Conservation (phyloP, 2,329 filamentous ascomycete genomes). For the Teratosphaeria destructans region DNA sequence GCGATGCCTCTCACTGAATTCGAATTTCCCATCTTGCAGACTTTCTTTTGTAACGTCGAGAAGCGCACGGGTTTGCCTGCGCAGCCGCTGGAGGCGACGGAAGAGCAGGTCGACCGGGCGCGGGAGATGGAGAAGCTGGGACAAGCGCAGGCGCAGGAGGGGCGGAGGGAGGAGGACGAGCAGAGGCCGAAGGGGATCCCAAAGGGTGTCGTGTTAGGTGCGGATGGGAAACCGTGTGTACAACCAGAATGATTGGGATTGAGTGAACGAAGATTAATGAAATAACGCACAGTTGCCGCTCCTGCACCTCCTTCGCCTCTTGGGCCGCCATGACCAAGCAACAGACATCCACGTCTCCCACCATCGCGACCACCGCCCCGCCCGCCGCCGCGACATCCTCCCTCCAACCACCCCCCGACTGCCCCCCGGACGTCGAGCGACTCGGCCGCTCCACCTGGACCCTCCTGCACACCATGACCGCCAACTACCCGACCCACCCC, state of each 20-base stretch:
- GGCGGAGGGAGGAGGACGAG: constrained; percentile 12
- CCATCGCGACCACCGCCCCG: constrained; percentile 26
- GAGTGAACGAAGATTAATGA: neutral
- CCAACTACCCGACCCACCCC: constrained; percentile 67
- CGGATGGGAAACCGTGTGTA: constrained; percentile 74
- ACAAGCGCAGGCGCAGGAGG: constrained; percentile 2
- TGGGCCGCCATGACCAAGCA: constrained; percentile 46
- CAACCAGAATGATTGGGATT: neutral
- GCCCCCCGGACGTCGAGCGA: constrained; percentile 78
- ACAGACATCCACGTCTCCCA: constrained; percentile 12
- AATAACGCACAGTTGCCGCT: constrained; percentile 49
- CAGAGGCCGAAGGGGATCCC: constrained; percentile 45
- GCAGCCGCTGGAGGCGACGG: constrained; percentile 25
- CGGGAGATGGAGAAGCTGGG: constrained; percentile 18
- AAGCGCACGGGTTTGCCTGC: constrained; percentile 27
- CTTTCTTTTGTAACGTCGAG: constrained; percentile 29
- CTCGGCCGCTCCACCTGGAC: constrained; percentile 90
- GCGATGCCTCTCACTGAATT: constrained; percentile 26
- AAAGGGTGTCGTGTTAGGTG: constrained; percentile 64
- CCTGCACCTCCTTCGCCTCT: constrained; percentile 52
- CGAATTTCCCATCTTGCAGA: constrained; percentile 28
- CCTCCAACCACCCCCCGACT: constrained; percentile 48
- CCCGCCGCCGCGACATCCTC: constrained; percentile 22
- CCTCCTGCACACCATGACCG: constrained; percentile 82
- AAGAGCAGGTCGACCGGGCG: constrained; percentile 16